Percentiles rank a stretch among this genome's conserved stretches.
phyloP scores from a whole-genome alignment of 768 basidiomycete species.

The Tricholomella constricta region DNA sequence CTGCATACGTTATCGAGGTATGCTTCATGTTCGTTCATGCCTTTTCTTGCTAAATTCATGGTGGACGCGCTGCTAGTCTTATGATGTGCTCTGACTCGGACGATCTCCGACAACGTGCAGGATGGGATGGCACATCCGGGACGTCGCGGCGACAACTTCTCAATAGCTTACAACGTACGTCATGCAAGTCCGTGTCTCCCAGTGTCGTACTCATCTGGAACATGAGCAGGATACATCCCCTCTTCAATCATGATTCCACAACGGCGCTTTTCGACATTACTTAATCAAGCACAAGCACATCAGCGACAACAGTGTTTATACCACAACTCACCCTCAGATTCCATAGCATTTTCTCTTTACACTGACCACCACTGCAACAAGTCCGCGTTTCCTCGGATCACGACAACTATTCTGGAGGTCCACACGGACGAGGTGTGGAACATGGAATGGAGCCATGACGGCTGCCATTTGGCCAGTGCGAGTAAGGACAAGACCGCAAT shows the following conservation, averaged over 20 bases:
- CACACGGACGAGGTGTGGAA: slow-evolving; percentile 97
- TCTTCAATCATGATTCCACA: slow-evolving; percentile 92
- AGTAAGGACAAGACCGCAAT: slow-evolving; percentile 87
- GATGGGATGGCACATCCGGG: slow-evolving; percentile 89
- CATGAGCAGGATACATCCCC: slow-evolving; percentile 75
- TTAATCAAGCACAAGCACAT: slow-evolving; percentile 81
- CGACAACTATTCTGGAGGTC: slow-evolving; percentile 81
- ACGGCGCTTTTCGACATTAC: slow-evolving; percentile 79
- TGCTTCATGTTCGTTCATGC: slow-evolving; percentile 16
- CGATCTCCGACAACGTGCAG: slow-evolving; percentile 78
- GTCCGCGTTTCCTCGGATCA: slow-evolving; percentile 80
- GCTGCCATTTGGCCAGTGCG: slow-evolving; percentile 80
- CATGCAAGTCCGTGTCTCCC: background rate
- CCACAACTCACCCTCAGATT: slow-evolving; percentile 70
- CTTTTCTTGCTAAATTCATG: slow-evolving; percentile 2
- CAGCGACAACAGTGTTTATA: slow-evolving; percentile 85
- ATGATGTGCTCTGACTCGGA: slow-evolving; percentile 91
- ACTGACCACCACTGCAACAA: slow-evolving; percentile 84
- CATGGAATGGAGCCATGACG: slow-evolving; percentile 93
- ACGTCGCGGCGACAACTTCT: slow-evolving; percentile 78
- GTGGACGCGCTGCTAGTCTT: slow-evolving; percentile 48
- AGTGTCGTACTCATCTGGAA: slow-evolving; percentile 9
- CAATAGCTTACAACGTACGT: slow-evolving; percentile 77
- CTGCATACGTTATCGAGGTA: slow-evolving; percentile 90
- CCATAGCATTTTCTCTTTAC: slow-evolving; percentile 76